Conservation (phyloP, 2,329 filamentous ascomycete genomes). For the Cordyceps pruinosa region DNA sequence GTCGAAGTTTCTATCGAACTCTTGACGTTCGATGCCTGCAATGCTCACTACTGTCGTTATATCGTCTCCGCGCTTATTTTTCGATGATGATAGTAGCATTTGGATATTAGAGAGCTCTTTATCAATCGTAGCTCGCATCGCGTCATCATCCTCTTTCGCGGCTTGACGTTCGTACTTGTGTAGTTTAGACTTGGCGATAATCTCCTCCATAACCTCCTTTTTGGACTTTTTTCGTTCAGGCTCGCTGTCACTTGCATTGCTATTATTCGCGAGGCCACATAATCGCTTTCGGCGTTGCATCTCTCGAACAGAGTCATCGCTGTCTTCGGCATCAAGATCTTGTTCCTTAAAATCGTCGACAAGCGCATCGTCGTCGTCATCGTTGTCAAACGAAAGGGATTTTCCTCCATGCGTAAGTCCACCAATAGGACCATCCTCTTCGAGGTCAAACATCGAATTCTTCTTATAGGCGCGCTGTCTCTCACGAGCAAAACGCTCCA, state of each 20-base stretch:
- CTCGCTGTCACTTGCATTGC: slow-evolving; percentile 44
- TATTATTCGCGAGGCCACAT: slow-evolving; percentile 41
- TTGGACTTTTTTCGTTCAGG: slow-evolving; percentile 90
- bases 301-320: slow-evolving; percentile 48
- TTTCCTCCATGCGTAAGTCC: slow-evolving; percentile 79
- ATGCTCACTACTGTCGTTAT: slow-evolving; percentile 24
- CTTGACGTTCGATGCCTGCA: slow-evolving; percentile 54
- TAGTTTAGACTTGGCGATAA: slow-evolving; percentile 94
- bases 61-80: slow-evolving; percentile 29
- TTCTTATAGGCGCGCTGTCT: slow-evolving; percentile 74
- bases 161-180: slow-evolving; percentile 93
- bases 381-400: slow-evolving; percentile 60
- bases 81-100: slow-evolving; percentile 53
- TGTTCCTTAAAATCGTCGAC: slow-evolving; percentile 75
- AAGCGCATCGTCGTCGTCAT: slow-evolving; percentile 39
- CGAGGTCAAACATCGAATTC: slow-evolving; percentile 79
- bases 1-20: slow-evolving; percentile 84
- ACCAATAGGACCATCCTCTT: slow-evolving; percentile 61
- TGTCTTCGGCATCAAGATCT: slow-evolving; percentile 58
- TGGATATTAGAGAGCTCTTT: slow-evolving; percentile 74
- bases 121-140: slow-evolving; percentile 76
- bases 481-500: slow-evolving; percentile 84
- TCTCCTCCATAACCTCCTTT: slow-evolving; percentile 94
- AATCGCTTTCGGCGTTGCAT: slow-evolving; percentile 50
- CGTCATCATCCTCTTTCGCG: slow-evolving; percentile 87